A percentile compares a stretch with the other conserved stretches of the same genome.
These are phyloP conservation scores for Falciphora oryzae DNA, from an alignment of 2,329 filamentous ascomycete genomes.

Conservation along the genomic window DNA sequence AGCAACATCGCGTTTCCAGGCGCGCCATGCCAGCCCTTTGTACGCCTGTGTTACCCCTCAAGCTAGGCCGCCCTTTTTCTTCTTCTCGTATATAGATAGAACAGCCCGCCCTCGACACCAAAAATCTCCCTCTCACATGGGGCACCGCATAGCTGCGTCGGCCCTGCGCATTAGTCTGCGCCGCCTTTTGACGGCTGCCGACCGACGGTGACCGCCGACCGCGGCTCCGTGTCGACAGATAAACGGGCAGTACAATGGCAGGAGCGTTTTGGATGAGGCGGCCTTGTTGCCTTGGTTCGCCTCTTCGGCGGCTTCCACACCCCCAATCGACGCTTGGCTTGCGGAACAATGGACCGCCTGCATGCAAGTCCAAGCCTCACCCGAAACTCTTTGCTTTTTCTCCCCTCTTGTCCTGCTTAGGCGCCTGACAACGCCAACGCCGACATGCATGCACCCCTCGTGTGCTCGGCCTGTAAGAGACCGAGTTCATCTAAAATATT, in stretches of 20 bases:
- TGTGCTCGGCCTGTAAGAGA: not conserved
- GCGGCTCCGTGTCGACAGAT: not conserved
- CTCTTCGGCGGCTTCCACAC: not conserved
- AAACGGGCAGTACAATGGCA: not conserved
- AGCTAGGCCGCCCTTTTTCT: not conserved
- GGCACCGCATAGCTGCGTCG: too few species aligned
- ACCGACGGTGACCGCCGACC: not conserved
- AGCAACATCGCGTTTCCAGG: not conserved
- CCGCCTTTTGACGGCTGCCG: not conserved
- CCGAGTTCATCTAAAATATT: not conserved
- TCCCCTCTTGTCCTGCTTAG: not conserved
- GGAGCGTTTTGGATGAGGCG: not conserved
- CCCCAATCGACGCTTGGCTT: not conserved
- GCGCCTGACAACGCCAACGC: not conserved
- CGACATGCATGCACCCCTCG: not conserved
- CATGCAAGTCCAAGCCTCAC: not conserved
- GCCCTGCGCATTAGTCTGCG: not conserved
- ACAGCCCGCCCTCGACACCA: not conserved
- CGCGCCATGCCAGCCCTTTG: not conserved
- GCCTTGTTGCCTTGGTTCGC: not conserved
- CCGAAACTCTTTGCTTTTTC: not conserved
- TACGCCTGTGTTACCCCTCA: not conserved
- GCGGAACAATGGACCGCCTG: not conserved
- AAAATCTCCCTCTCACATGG: too few species aligned
- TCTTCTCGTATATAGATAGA: not conserved